A percentile compares a stretch with the other conserved stretches of the same genome.
phyloP scores from a whole-genome alignment of 2,329 filamentous ascomycete genomes.

The Tympanopsis confertula region DNA sequence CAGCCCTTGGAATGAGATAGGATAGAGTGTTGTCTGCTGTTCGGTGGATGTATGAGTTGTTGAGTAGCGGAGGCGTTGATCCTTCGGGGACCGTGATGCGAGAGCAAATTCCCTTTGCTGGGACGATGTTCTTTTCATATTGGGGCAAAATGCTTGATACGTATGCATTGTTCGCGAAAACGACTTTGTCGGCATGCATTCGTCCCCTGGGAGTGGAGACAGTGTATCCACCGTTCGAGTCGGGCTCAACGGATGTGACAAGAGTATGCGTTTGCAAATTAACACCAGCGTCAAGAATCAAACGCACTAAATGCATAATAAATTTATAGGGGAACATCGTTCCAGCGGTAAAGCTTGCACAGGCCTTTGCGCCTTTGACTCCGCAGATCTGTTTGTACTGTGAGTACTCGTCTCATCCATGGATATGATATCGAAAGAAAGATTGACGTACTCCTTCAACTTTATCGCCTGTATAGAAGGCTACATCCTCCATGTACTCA shows the following conservation, averaged over 20 bases:
- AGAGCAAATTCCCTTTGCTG: conserved; percentile 6
- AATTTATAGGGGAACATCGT: conserved; percentile 9
- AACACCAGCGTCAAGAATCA: conserved; percentile 5
- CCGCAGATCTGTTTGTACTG: conserved; percentile 14
- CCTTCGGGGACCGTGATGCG: conserved; percentile 6
- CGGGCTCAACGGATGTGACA: conserved; percentile 4
- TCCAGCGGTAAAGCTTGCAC: conserved; percentile 11
- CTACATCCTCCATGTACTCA: background rate
- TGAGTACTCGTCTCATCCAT: conserved; percentile 11
- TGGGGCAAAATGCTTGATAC: conserved; percentile 8
- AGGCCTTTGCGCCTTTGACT: conserved; percentile 19
- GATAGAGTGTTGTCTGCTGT: conserved; percentile 4
- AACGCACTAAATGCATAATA: conserved; percentile 15
- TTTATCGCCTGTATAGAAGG: background rate
- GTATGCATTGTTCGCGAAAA: conserved; percentile 10
- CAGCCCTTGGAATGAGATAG: conserved; percentile 14
- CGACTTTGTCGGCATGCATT: conserved; percentile 7
- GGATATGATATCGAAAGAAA: conserved; percentile 1
- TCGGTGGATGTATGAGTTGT: conserved; percentile 7
- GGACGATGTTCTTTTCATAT: conserved; percentile 6
- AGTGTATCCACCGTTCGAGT: conserved; percentile 1
- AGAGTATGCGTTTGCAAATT: conserved; percentile 10
- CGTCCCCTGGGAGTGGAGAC: conserved; percentile 6
- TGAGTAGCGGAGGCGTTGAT: conserved; percentile 6
- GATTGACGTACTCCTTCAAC: background rate